These are phyloP conservation scores for Verticillium albo-atrum DNA, from an alignment of 2,329 filamentous ascomycete genomes.

Conservation along the genomic window DNA sequence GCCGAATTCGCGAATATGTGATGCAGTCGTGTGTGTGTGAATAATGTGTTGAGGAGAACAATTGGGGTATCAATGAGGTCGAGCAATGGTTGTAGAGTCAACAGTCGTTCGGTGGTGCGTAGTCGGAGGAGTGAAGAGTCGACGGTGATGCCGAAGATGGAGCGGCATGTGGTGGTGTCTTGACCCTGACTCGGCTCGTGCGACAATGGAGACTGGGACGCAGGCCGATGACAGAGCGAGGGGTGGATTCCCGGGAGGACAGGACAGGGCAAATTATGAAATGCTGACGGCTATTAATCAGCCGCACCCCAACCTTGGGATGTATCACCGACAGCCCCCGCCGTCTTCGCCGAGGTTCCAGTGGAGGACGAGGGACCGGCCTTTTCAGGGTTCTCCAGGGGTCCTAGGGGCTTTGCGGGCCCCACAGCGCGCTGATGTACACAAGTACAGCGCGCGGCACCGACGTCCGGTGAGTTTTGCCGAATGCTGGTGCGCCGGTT, in stretches of 20 bases:
- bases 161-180: not conserved
- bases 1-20: not conserved
- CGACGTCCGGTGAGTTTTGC: not conserved
- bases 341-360: conserved; percentile 2
- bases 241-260: not conserved
- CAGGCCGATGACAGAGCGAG: not conserved
- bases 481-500: not conserved
- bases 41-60: not conserved
- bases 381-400: not conserved
- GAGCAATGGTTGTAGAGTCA: not conserved
- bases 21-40: not conserved
- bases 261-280: not conserved
- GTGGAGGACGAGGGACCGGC: not conserved
- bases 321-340: not conserved
- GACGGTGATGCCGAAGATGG: not conserved
- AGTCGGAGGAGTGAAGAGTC: not conserved
- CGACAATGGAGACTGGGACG: not conserved
- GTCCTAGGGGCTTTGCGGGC: not conserved
- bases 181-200: not conserved
- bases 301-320: not conserved
- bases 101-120: not conserved
- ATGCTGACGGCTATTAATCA: conserved; percentile 2
- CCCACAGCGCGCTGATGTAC: not conserved
- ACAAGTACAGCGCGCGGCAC: conserved; percentile 1
- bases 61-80: not conserved